These are phyloP conservation scores for Sophora flavescens DNA, from an alignment of 306 rosid species.

Conservation along the genomic window DNA sequence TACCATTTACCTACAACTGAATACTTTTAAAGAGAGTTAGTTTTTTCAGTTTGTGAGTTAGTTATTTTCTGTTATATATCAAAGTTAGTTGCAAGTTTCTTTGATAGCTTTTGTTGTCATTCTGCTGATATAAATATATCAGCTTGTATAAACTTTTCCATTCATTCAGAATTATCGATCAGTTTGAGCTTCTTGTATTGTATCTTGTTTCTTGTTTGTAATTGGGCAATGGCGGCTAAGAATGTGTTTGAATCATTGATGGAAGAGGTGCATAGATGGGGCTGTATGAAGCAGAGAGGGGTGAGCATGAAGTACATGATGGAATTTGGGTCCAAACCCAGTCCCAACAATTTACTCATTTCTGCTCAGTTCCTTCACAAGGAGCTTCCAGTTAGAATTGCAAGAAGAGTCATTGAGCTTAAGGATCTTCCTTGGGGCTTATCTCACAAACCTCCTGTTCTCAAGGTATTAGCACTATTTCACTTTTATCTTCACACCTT, in stretches of 20 bases:
- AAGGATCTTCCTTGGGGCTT: conserved; percentile 82
- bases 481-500: too few species aligned
- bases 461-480: conserved; percentile 53
- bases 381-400: conserved; percentile 87
- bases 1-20: too few species aligned
- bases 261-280: conserved; percentile 86
- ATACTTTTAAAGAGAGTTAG: too few species aligned
- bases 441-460: conserved; percentile 75
- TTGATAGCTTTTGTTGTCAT: too few species aligned
- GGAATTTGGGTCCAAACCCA: conserved; percentile 82
- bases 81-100: too few species aligned
- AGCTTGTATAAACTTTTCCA: too few species aligned
- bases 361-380: conserved; percentile 90
- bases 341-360: conserved; percentile 57
- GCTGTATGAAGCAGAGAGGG: conserved; percentile 81
- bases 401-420: conserved; percentile 80
- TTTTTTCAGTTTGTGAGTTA: too few species aligned
- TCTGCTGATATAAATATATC: too few species aligned
- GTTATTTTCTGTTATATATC: too few species aligned
- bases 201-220: too few species aligned
- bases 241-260: conserved; percentile 67
- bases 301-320: conserved; percentile 88
- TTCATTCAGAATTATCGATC: too few species aligned
- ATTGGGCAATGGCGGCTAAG: conserved; percentile 70
- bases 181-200: too few species aligned